Evolutionary conservation across 2,329 filamentous ascomycete species (phyloP), one percentile per base, ranked within the genome.

Genomic region (Exserohilum turcica): DNA sequence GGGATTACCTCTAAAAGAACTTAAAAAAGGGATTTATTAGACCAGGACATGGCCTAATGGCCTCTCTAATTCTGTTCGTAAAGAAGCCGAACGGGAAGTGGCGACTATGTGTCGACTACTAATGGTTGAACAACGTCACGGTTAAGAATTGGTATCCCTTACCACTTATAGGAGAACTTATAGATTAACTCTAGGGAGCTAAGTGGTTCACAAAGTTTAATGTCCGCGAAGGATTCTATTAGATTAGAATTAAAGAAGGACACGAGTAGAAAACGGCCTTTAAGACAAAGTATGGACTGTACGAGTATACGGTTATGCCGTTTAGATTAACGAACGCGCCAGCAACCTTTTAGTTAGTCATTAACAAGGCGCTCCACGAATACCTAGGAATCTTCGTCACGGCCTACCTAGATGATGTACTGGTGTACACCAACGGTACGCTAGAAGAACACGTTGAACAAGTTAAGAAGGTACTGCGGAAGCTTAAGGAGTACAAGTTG

Each of bases 391-490:
- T 42, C 21, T 42, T 42, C 9, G 7, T 28, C 10, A 42, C 15
- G 29, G 38, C 24, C 5, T 29, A 42, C 6, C 6, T 42, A 16
- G 10, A 42, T n/a, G 9, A 42, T 29, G 10, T 42, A 29, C 24
- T 42, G 29, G 24, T 42, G 9, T 42, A 42, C 24, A 9, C 38
- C 29, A 42, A n/a, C 9, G 19, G 40, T n/a, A 5, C 10, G 6
- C 40, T 43, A 1, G 7, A 43, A 21, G 27, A 43, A 32, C 5
- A 43, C 19, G 6, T 43, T 2, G 28, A 63, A 32, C 40, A 71
- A 39, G 53, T 72, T 15, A 19, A 56, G 36, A n/a, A 57, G 42
- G 59, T 75, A 15, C 43, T 67, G 13, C 28, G 64, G 12, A 54
- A 61, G 12, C 57, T 72, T 10, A 12, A 44, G 5, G 27, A 61